Base-by-base conservation (phyloP, 2,329 filamentous ascomycete genomes). In the Aspergillus sp. region DNA sequence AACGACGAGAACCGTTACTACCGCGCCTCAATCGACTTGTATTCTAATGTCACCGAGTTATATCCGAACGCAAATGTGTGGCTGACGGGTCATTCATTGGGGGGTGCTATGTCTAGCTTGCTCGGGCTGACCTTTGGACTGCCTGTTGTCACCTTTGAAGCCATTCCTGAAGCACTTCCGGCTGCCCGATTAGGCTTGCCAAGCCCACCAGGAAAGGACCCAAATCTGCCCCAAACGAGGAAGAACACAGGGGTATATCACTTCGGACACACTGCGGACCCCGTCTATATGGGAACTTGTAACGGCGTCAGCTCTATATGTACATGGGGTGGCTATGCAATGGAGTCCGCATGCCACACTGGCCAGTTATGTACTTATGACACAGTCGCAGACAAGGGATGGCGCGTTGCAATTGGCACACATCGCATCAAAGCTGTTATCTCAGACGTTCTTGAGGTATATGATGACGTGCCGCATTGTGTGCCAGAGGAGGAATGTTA, bases 191-290 rank as follows among this genome's bases (percentile, higher is more conserved):
- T 99, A 0, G 95, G 93, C 21, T 84, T 99, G 7, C 93, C 93
- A 0, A 83, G 87, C 0, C 93, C 95, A 12, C 93, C 93, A 0
- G 90, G 90, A 23, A 82, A 88, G 46, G 84, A 93, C 67, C 84
- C 91, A 23, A 81, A 84, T 43, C 81, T 84, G 33, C 88, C 91
- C 31, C 91, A 96, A 68, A 82, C 84, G 39, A 82, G 91, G 43
- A 77, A 85, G 58, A 84, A 86, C 67, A 96, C 91, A 0, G 93
- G 91, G 12, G 82, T 90, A 0, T 96, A 87, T 70, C 95, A 99
- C 73, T 93, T 97, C 71, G 95, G 95, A 4, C 93, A 98, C 69
- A 98, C 92, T 0, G 95, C 95, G 0, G 95, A 99, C 73, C 95
- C 95, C 0, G 87, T 99, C 35, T 99, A 89, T 69, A 93, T 97